Base-by-base conservation (phyloP, 805 yeast species). In the Candida chauliodis region DNA sequence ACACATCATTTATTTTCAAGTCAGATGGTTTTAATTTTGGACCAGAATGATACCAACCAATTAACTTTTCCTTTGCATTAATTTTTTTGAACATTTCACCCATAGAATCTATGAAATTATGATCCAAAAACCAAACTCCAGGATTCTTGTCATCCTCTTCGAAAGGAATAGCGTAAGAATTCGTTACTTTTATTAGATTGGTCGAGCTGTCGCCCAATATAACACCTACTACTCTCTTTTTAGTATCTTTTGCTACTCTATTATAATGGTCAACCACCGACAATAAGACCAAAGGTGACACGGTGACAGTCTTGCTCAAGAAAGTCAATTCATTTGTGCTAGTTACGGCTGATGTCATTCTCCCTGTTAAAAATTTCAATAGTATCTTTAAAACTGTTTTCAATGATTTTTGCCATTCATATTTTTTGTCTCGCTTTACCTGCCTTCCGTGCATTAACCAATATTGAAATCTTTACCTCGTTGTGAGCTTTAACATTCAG, bases 1-100 rank as follows among this genome's bases (percentile, higher is more conserved):
- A 89, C 2, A 67, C 69, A 48, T 93, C 96, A 58, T 91, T 91
- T 54, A 93, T 93, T 57, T 84, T 86, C 46, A 93, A 70, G 58
- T 93, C 99, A 11, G 95, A 82, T 1, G 90, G 76, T 51, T 79
- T 81, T 48, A 95, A 75, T 59, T 89, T 89, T 14, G 98, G 97
- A 4, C 99, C 99, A 7, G 96, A 83, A 62, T 93, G 99, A 59
- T 93, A 93, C 99, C 99, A 93, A n/a, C 99, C 99, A 57, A 93
- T 81, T 34, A 93, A 73, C 58, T 80, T 86, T 61, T 93, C 99
- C 65, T 87, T 90, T 14, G 99, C 99, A 66, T 90, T 95, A 59
- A 93, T 90, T 61, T 95, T 93, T 59, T 86, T 88, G 67, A 89
- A 91, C 99, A 93, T 93, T 50, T 89, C 96, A 47, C 89, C 83